Base-by-base conservation (phyloP, 768 basidiomycete genomes). In the Scleroderma citrinum region DNA sequence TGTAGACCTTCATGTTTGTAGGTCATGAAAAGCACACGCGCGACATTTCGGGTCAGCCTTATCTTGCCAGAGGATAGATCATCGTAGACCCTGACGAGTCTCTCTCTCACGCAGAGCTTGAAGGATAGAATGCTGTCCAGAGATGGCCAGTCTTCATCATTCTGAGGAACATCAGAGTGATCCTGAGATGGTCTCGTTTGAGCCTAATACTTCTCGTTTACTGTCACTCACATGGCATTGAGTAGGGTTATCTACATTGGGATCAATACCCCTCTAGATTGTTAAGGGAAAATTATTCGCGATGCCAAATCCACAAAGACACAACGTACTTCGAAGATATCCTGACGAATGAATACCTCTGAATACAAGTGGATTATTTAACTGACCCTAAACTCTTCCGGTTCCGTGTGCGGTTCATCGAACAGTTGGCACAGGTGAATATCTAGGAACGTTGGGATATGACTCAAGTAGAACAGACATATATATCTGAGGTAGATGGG, bases 401-500 rank as follows among this genome's bases (percentile, higher is more conserved):
- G 96, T 54, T 92, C 82, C 0, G 92, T 92, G 57, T 90, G 81
- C 1, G 84, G 80, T 57, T 93, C 87, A 34, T 80, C 60, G 44
- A 96, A 65, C 13, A 92, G 66, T 44, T 76, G 75, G 3, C 89
- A 88, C 42, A 95, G 67, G 60, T 95, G 87, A 20, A 96, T 96
- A 59, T 96, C 94, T 53, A 94, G 66, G 71, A 95, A 96, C 17
- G 89, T 76, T 2, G 92, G 92, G 40, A 97, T 92, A 63, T 98
- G 96, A 0, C 95, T 95, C 12, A 91, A 61, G 67, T 97, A 97
- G 70, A 99, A 99, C n/a, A 98, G 75, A 60, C 92, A 95, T 49
- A 95, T 92, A 65, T 98, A 94, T 26, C 96, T 78, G 39, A 98
- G 71, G 60, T 97, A 85, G 52, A 98, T 97, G 3, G 95, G 94